Evolutionary conservation across 768 basidiomycete species (phyloP).

Genomic region (Chalciporus chontae): DNA sequence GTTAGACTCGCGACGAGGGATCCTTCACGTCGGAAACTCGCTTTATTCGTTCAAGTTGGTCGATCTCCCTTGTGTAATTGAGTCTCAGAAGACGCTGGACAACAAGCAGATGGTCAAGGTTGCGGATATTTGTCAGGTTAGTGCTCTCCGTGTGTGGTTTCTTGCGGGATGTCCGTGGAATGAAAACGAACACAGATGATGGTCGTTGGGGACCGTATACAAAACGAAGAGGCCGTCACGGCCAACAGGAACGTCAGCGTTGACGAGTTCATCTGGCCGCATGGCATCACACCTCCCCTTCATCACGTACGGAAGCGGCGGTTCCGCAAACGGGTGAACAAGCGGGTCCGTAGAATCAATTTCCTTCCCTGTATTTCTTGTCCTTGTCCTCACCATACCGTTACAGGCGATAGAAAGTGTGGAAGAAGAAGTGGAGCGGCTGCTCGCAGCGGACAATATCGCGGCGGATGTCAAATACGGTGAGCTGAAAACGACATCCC

Average conservation of each 20-base stretch:
- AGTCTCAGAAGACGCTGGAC: slow-evolving; percentile 94
- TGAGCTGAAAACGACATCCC: slow-evolving; percentile 25
- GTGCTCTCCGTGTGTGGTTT: slow-evolving; percentile 4
- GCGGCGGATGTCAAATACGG: slow-evolving; percentile 79
- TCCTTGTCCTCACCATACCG: slow-evolving; percentile 7
- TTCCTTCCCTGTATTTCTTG: neutral
- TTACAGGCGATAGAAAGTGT: slow-evolving; percentile 88
- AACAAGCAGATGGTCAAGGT: slow-evolving; percentile 98
- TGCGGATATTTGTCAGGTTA: slow-evolving; percentile 95
- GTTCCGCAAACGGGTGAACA: slow-evolving; percentile 87
- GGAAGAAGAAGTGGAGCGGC: slow-evolving; percentile 86
- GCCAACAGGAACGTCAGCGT: slow-evolving; percentile 75
- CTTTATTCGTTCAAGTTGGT: slow-evolving; percentile 91
- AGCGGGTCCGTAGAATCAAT: slow-evolving; percentile 48
- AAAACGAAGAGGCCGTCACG: slow-evolving; percentile 62
- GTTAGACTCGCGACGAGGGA: slow-evolving; percentile 84
- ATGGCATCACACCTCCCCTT: slow-evolving; percentile 92
- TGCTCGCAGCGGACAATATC: slow-evolving; percentile 75
- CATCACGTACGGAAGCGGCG: slow-evolving; percentile 87
- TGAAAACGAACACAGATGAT: slow-evolving; percentile 67
- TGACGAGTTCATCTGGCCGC: slow-evolving; percentile 96
- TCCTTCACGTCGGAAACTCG: slow-evolving; percentile 81
- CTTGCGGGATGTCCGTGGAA: slow-evolving; percentile 10
- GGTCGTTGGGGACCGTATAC: slow-evolving; percentile 73
- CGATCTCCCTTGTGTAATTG: slow-evolving; percentile 90